Evolutionary conservation across 306 rosid species (phyloP).

Genomic region (Cucurbita pepo): DNA sequence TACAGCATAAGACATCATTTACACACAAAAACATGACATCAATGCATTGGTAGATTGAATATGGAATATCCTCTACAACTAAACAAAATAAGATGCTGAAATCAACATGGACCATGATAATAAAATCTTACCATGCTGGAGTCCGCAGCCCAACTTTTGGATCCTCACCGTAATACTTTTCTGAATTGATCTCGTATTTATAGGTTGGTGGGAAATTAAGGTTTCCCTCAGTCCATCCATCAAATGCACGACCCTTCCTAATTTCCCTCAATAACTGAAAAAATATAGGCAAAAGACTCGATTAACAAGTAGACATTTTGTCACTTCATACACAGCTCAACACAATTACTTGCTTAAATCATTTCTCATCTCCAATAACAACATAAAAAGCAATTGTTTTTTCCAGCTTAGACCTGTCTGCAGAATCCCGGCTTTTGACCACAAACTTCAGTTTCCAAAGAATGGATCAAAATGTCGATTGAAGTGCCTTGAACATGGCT

Average conservation of each 20-base stretch:
- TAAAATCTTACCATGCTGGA: conserved; percentile 75
- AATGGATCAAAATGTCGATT: neutral
- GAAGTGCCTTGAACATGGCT: neutral
- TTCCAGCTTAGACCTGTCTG: neutral
- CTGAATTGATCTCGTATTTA: conserved; percentile 67
- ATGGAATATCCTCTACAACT: neutral
- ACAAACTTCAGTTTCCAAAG: neutral
- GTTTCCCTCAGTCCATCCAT: conserved; percentile 91
- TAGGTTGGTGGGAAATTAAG: conserved; percentile 81
- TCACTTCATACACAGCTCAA: neutral
- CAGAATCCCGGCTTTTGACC: neutral
- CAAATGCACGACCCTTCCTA: conserved; percentile 54
- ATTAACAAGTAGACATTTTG: neutral
- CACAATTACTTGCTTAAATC: neutral
- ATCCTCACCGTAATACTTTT: conserved; percentile 68
- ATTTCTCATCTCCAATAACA: no score
- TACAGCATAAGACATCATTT: neutral
- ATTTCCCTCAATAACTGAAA: conserved; percentile 60
- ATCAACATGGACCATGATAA: neutral
- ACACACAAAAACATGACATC: neutral
- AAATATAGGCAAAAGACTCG: conserved; percentile 14
- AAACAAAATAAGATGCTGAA: neutral
- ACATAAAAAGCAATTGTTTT: neutral
- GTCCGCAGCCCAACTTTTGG: conserved; percentile 59
- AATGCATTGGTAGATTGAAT: neutral